Base-by-base conservation (phyloP, 495 filamentous ascomycete genomes). In the Cryomyces minteri region DNA sequence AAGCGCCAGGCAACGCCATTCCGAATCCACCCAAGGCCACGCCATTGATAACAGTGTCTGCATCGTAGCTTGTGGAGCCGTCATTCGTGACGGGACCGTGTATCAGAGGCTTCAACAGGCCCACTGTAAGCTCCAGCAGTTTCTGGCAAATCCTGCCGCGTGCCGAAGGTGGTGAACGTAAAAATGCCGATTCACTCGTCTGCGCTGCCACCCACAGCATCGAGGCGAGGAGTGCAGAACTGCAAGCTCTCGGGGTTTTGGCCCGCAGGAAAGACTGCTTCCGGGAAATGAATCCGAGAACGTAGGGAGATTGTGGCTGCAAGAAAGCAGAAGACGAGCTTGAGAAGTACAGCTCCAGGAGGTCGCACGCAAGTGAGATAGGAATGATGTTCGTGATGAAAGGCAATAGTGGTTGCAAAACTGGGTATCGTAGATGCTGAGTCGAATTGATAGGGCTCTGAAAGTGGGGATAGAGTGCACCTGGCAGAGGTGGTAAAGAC, bases 151-250 rank as follows among this genome's bases (percentile, higher is more conserved):
- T 80, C 54, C 86, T 79, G 41, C 82, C 82, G 39, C 88, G 72
- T 28, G 85, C 84, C 9, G 85, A 87, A 3, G 88, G 88, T 39
- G 85, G 76, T 32, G 84, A 81, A 14, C 85, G 88, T 52, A 95
- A 62, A 58, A 88, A 90, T 18, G 84, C 74, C 12, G 87, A 85
- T 60, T 95, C 87, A 63, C 85, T 88, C n/a, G 88, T 94, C 56
- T 93, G 87, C 7, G 85, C 85, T 4, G 80, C 84, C 32, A 94
- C 80, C 86, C 86, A 95, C 25, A 94, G 76, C 80, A 94, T 94
- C 59, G 84, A 88, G 14, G 88, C 82, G 32, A 95, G 70, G 32
- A 95, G 68, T 0, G 85, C 84, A 31, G 88, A 86, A 54, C 82
- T 85, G 61, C 87, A 94, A 51, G 73, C 67, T 41, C 88, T 71